Base-by-base conservation (phyloP, 2,329 filamentous ascomycete species). In the Xylaria digitata region DNA sequence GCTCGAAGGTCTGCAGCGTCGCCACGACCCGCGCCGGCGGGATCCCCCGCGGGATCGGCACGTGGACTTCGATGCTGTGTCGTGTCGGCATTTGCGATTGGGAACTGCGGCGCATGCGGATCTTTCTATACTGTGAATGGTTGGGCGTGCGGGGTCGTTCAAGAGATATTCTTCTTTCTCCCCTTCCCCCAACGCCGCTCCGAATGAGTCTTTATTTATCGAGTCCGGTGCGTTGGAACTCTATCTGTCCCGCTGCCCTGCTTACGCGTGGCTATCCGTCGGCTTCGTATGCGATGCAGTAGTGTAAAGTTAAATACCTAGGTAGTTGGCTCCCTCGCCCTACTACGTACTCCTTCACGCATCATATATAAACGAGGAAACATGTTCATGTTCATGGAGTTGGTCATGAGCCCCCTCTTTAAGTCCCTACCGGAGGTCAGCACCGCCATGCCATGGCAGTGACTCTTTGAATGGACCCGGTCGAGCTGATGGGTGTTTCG, bases 1-100 rank as follows among this genome's bases (percentile, higher is more conserved):
- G 63, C 60, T 69, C 63, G 60, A 69, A 69, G 7, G 50, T 59
- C 40, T 69, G 67, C 7, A 69, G 56, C 6, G 64, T 64, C 8
- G 49, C 37, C 32, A 69, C 49, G 1, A 69, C 61, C 40, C 48
- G 30, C 8, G 40, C 50, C 1, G 67, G 67, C 15, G 60, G 43
- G 0, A 69, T 15, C 2, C 42, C 37, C 6, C 46, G 45, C 5
- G 64, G 64, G 30, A 69, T 64, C 32, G 59, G 67, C 2, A 69
- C 60, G 21, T 37, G 60, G 40, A 64, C 63, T 23, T 52, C 48
- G 23, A 67, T 45, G 42, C 26, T 45, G 26, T 63, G 52, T 55
- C 42, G 61, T 8, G 42, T 53, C 50, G 60, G 63, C 67, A 69
- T 69, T 23, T 52, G 3, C 30, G 37, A 30, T 7, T n/a, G 21